A percentile compares a stretch with the other conserved stretches of the same genome.
Conservation (phyloP, 139 green algal species). For the Gonium pectorale region DNA sequence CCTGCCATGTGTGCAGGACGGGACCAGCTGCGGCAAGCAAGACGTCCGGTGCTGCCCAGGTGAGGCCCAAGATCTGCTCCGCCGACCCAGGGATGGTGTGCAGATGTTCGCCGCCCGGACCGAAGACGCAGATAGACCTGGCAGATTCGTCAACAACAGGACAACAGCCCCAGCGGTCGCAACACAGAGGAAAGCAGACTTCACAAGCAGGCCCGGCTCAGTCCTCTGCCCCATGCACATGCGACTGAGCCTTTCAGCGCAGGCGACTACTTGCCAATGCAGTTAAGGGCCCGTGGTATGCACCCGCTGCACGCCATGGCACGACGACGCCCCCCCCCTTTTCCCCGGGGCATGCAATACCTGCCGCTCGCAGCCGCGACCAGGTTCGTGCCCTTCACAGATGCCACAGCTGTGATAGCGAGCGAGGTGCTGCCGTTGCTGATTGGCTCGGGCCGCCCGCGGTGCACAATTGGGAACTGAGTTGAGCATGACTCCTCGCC, state of each 20-base stretch:
- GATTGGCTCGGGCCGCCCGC: constrained; percentile 13
- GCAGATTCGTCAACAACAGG: too few species aligned
- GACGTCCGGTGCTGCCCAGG: constrained; percentile 42
- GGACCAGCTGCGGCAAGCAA: constrained; percentile 50
- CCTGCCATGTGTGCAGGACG: constrained; percentile 52
- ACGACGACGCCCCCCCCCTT: too few species aligned
- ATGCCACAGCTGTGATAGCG: constrained; percentile 49
- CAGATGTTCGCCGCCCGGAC: constrained; percentile 57
- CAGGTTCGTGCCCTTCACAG: constrained; percentile 45
- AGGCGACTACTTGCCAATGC: too few species aligned
- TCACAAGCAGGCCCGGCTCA: too few species aligned
- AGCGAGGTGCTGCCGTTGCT: constrained; percentile 41
- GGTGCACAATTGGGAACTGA: constrained; percentile 47
- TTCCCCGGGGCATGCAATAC: too few species aligned
- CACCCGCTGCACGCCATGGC: too few species aligned
- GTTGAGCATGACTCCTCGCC: constrained; percentile 58
- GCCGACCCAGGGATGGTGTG: constrained; percentile 48
- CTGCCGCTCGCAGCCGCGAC: constrained; percentile 58
- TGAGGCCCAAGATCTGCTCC: constrained; percentile 37
- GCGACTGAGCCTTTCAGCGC: too few species aligned
- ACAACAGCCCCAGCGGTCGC: too few species aligned
- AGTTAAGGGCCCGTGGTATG: too few species aligned
- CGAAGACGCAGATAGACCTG: constrained; percentile 65
- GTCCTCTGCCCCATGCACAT: too few species aligned
- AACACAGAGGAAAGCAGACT: too few species aligned